Evolutionary conservation across 257 asterid species (phyloP).

Genomic region (Ophiorrhiza pumila): DNA sequence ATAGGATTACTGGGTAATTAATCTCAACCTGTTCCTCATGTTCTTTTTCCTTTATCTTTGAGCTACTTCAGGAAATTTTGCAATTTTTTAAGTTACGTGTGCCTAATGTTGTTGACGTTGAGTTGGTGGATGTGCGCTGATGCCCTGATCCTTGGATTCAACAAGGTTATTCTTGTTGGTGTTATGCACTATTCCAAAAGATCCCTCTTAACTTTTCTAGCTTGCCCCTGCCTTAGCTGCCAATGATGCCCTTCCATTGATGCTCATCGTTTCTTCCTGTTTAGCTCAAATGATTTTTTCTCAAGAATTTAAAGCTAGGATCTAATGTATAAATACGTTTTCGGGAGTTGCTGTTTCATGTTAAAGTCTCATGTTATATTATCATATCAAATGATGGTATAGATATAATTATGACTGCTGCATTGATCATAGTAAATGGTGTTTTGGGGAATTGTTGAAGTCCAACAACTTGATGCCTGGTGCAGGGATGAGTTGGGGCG

Average conservation of each 20-base stretch:
- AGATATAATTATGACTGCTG: too few relatives aligned
- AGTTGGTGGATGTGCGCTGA: neutral
- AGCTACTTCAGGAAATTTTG: neutral
- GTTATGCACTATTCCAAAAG: neutral
- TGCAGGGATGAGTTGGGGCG: constrained; percentile 90
- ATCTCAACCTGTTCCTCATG: neutral
- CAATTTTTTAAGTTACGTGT: neutral
- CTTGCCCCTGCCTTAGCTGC: neutral
- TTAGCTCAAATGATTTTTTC: too few relatives aligned
- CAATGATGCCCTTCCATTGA: neutral
- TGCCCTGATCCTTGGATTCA: neutral
- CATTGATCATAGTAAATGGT: too few relatives aligned
- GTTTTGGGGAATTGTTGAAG: too few relatives aligned
- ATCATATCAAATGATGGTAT: too few relatives aligned
- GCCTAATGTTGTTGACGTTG: neutral
- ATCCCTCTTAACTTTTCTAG: too few relatives aligned
- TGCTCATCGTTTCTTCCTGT: neutral
- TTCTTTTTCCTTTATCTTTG: neutral
- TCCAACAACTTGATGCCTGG: neutral
- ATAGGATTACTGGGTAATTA: constrained; percentile 82
- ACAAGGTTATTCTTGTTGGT: neutral
- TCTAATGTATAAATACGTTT: too few relatives aligned
- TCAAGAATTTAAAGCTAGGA: too few relatives aligned
- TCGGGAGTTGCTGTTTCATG: too few relatives aligned
- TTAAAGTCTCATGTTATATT: too few relatives aligned